These are phyloP conservation scores for Piper longum DNA, from an alignment of 164 flowering plant genomes.

Conservation along the genomic window DNA sequence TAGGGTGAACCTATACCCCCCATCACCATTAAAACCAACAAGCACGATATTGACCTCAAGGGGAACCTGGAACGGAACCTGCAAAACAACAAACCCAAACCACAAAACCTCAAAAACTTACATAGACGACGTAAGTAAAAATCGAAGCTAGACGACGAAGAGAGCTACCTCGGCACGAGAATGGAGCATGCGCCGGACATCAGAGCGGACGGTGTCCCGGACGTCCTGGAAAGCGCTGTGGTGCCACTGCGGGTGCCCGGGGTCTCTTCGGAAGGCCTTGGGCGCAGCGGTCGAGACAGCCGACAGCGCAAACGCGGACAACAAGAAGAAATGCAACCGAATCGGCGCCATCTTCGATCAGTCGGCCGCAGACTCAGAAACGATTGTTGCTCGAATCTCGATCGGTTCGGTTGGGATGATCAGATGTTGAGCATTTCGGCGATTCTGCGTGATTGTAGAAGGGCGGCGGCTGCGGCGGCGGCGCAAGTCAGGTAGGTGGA, in stretches of 20 bases:
- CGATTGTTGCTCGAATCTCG: neutral
- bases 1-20: slow-evolving; percentile 67
- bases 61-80: slow-evolving; percentile 99
- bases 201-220: slow-evolving; percentile 57
- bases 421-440: neutral
- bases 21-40: slow-evolving; percentile 77
- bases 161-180: slow-evolving; percentile 70
- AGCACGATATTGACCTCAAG: slow-evolving; percentile 85
- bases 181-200: slow-evolving; percentile 84
- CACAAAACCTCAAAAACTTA: neutral
- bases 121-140: neutral
- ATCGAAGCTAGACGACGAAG: neutral
- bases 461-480: neutral
- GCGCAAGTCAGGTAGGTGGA: neutral
- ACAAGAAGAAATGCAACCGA: neutral
- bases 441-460: neutral
- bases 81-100: slow-evolving; percentile 11
- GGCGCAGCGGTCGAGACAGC: slow-evolving; percentile 35
- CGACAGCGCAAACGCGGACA: slow-evolving; percentile 7
- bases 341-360: neutral
- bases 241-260: slow-evolving; percentile 92
- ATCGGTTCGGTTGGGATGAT: neutral
- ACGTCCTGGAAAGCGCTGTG: slow-evolving; percentile 92
- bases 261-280: slow-evolving; percentile 69
- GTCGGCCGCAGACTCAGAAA: neutral